These are phyloP conservation scores for Moesziomyces sp. DNA, from an alignment of 1,284 basidiomycete species.

Conservation along the genomic window DNA sequence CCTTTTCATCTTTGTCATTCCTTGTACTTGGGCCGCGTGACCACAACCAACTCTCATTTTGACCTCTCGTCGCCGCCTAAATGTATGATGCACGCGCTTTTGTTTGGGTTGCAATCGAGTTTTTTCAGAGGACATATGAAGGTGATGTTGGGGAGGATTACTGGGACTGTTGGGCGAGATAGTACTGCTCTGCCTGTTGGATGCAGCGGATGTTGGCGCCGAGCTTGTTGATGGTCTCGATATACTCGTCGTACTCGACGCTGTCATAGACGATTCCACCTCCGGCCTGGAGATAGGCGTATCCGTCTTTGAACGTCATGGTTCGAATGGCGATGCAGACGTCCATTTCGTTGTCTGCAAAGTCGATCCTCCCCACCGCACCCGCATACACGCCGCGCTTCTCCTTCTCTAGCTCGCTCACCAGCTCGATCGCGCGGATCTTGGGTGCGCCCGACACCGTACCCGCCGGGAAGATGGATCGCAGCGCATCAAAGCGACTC, in stretches of 20 bases:
- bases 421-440: conserved; percentile 95
- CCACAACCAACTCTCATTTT: no score
- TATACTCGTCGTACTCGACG: conserved; percentile 95
- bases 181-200: conserved; percentile 78
- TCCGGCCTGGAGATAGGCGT: conserved; percentile 88
- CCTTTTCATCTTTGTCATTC: neutral
- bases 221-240: conserved; percentile 95
- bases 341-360: conserved; percentile 93
- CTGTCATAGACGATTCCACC: conserved; percentile 98
- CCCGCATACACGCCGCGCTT: conserved; percentile 95
- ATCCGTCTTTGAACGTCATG: conserved; percentile 94
- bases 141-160: neutral
- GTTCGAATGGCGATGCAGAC: conserved; percentile 99
- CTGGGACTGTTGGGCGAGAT: conserved; percentile 20
- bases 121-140: neutral
- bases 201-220: conserved; percentile 86
- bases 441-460: conserved; percentile 99
- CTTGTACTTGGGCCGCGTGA: no score
- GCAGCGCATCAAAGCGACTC: conserved; percentile 94
- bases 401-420: conserved; percentile 87
- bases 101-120: no score
- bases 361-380: conserved; percentile 96
- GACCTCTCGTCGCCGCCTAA: no score
- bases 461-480: conserved; percentile 98
- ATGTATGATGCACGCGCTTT: no score